A percentile compares a stretch with the other conserved stretches of the same genome.
Conservation (phyloP, 2,329 filamentous ascomycete genomes). For the Ophiocordyceps polyrhachis-furcata region DNA sequence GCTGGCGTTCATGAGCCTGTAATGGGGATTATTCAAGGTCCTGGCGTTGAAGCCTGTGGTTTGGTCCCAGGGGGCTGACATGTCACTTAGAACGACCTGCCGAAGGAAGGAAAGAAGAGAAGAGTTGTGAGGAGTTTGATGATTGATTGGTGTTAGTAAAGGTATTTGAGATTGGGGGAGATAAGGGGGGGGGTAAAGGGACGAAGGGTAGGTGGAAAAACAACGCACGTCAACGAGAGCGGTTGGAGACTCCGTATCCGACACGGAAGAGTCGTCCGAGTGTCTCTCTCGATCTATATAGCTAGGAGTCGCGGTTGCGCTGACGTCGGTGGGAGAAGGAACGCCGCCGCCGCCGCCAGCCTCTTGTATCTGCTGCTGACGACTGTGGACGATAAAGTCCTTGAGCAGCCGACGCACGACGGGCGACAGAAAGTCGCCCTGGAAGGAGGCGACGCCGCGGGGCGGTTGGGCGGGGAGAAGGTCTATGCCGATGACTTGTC, state of each 20-base stretch:
- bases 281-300: constrained; percentile 48
- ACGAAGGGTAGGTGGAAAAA: not conserved
- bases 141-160: too few species aligned
- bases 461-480: constrained; percentile 85
- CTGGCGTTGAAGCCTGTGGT: constrained; percentile 61
- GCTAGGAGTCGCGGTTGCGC: constrained; percentile 19
- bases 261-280: constrained; percentile 4
- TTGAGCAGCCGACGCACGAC: constrained; percentile 59
- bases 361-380: constrained; percentile 8
- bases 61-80: constrained; percentile 92
- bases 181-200: not conserved
- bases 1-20: constrained; percentile 99
- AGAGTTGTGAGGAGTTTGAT: too few species aligned
- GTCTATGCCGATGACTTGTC: constrained; percentile 79
- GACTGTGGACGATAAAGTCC: constrained; percentile 49
- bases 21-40: constrained; percentile 87
- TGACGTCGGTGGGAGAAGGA: too few species aligned
- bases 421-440: constrained; percentile 76
- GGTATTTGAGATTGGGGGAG: not conserved
- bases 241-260: not conserved
- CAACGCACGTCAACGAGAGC: constrained; percentile 50
- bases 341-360: too few species aligned
- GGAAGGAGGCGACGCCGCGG: constrained; percentile 78
- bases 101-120: too few species aligned
- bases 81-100: constrained; percentile 85